phyloP scores from a whole-genome alignment of 1,284 basidiomycete genomes.

The Trichosporon ovoides region DNA sequence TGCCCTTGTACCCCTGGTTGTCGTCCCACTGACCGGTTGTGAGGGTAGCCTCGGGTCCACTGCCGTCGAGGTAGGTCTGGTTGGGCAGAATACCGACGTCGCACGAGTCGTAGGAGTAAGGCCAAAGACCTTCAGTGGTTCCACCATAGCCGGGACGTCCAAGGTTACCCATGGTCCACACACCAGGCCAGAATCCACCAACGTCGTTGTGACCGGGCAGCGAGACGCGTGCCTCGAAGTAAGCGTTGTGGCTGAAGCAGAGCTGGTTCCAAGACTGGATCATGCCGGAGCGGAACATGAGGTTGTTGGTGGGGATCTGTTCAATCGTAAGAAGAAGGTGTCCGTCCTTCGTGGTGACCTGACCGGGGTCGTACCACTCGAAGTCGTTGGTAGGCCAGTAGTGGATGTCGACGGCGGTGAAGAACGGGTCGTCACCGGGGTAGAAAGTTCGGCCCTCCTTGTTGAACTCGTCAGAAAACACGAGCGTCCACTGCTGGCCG shows the following conservation, averaged over 20 bases:
- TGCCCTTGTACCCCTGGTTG: slow-evolving; percentile 22
- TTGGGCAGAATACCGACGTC: slow-evolving; percentile 31
- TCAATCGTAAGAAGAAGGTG: slow-evolving; percentile 72
- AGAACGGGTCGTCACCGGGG: slow-evolving; percentile 53
- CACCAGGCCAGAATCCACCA: slow-evolving; percentile 56
- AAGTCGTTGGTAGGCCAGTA: slow-evolving; percentile 53
- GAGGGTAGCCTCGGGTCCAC: slow-evolving; percentile 43
- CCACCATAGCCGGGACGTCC: slow-evolving; percentile 76
- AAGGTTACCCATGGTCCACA: slow-evolving; percentile 91
- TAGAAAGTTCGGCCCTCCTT: slow-evolving; percentile 55
- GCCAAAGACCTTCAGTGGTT: slow-evolving; percentile 58
- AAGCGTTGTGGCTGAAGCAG: slow-evolving; percentile 47
- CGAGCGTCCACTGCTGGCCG: slow-evolving; percentile 61
- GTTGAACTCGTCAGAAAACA: slow-evolving; percentile 86
- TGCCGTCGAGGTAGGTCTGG: slow-evolving; percentile 44
- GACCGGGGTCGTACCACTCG: slow-evolving; percentile 64
- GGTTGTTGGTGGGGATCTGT: slow-evolving; percentile 61
- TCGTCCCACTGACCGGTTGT: slow-evolving; percentile 29
- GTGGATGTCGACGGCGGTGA: slow-evolving; percentile 51
- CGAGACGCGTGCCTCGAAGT: slow-evolving; percentile 42
- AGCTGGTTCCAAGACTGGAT: slow-evolving; percentile 54
- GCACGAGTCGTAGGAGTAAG: slow-evolving; percentile 45
- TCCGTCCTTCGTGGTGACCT: slow-evolving; percentile 74
- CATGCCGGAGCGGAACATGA: slow-evolving; percentile 64
- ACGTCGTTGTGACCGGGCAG: slow-evolving; percentile 39